phyloP scores from a whole-genome alignment of 805 yeast species.

The Cyberlindnera subsufficiens region DNA sequence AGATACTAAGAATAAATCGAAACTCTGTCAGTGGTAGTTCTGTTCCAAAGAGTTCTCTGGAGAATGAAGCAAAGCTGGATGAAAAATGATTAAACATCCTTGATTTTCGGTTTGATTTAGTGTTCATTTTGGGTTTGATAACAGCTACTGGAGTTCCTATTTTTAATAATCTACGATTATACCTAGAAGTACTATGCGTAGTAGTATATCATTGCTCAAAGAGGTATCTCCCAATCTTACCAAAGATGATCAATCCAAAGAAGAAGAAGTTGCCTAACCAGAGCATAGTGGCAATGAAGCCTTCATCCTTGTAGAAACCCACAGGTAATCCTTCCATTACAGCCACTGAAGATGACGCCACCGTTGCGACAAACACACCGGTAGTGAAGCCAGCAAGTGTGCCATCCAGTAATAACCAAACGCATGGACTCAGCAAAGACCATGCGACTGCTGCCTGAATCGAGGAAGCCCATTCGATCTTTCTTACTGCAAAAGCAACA shows the following conservation, averaged over 20 bases:
- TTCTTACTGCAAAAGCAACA: constrained; percentile 62
- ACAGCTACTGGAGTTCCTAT: no score
- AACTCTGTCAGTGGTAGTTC: constrained; percentile 52
- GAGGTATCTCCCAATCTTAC: constrained; percentile 59
- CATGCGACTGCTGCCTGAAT: constrained; percentile 61
- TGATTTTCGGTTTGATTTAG: no score
- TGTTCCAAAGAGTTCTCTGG: constrained; percentile 40
- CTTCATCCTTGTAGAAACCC: constrained; percentile 46
- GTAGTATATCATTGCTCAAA: constrained; percentile 17
- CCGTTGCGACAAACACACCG: constrained; percentile 24
- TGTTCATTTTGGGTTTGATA: no score
- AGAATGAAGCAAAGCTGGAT: constrained; percentile 37
- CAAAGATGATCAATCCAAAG: constrained; percentile 59
- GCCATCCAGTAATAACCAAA: constrained; percentile 64
- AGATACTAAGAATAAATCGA: constrained; percentile 54
- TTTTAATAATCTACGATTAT: no score
- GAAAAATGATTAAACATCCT: background rate
- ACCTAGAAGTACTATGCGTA: no score
- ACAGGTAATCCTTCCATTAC: constrained; percentile 41
- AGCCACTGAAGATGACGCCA: constrained; percentile 16
- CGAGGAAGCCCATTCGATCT: constrained; percentile 61
- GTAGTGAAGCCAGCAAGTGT: constrained; percentile 46
- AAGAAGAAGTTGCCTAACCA: constrained; percentile 63
- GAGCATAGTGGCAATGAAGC: constrained; percentile 36
- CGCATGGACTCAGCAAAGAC: constrained; percentile 55